A percentile compares a stretch with the other conserved stretches of the same genome.
phyloP scores from a whole-genome alignment of 495 filamentous ascomycete species.

The Aspergillus leporis region DNA sequence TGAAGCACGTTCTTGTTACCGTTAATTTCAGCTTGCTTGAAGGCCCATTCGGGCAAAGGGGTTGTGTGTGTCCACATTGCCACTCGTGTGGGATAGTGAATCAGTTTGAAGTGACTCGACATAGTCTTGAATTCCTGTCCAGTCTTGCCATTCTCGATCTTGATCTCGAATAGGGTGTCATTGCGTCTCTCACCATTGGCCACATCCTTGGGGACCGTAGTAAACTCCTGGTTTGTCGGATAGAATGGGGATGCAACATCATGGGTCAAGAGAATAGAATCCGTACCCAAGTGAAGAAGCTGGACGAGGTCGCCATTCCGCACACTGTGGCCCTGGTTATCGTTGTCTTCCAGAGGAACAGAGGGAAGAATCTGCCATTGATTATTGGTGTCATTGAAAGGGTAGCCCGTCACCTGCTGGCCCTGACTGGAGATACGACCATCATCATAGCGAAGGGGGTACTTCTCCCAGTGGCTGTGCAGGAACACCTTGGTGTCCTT shows the following conservation, averaged over 20 bases:
- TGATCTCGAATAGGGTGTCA: slow-evolving; percentile 91
- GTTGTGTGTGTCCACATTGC: slow-evolving; percentile 98
- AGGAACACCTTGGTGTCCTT: slow-evolving; percentile 97
- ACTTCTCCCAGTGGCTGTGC: slow-evolving; percentile 86
- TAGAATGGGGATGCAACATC: slow-evolving; percentile 97
- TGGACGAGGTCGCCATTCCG: slow-evolving; percentile 85
- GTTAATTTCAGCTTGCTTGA: slow-evolving; percentile 97
- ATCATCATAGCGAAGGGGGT: slow-evolving; percentile 95
- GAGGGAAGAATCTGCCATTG: slow-evolving; percentile 90
- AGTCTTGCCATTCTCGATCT: slow-evolving; percentile 81
- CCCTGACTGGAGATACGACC: slow-evolving; percentile 96
- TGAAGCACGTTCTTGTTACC: slow-evolving; percentile 96
- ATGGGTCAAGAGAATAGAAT: slow-evolving; percentile 88
- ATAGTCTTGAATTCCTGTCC: slow-evolving; percentile 86
- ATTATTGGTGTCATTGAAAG: slow-evolving; percentile 98
- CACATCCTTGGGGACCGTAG: slow-evolving; percentile 70
- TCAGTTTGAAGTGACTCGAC: slow-evolving; percentile 88
- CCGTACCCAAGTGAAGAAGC: slow-evolving; percentile 83
- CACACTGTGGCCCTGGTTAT: slow-evolving; percentile 59
- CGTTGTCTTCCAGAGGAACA: slow-evolving; percentile 50
- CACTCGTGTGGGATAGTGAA: slow-evolving; percentile 90
- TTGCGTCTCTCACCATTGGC: slow-evolving; percentile 78
- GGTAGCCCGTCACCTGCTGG: slow-evolving; percentile 97
- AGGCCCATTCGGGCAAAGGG: slow-evolving; percentile 93
- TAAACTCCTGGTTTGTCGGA: slow-evolving; percentile 98